Percentiles rank a stretch among this genome's conserved stretches.
Evolutionary conservation across 225 moss, liverwort and hornwort genomes (phyloP).

Genomic region (Physcomitrellopsis africana): DNA sequence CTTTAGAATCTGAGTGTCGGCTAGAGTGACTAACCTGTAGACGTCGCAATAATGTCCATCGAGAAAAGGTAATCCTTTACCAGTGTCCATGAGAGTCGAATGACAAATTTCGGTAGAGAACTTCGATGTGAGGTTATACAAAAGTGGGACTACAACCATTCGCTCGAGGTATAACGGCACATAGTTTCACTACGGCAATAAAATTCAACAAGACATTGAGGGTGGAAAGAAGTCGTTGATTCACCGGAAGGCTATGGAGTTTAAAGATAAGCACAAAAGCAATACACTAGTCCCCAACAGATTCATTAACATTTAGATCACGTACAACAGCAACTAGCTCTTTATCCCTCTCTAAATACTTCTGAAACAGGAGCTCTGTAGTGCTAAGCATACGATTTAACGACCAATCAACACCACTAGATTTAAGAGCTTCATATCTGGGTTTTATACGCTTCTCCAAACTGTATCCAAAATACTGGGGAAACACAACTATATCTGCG

Average conservation of each 20-base stretch:
- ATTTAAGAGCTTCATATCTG: constrained; percentile 42
- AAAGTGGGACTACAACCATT: too few relatives aligned
- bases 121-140: too few relatives aligned
- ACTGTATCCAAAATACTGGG: constrained; percentile 77
- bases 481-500: constrained; percentile 61
- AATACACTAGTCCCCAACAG: constrained; percentile 25
- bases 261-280: not conserved
- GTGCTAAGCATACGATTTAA: constrained; percentile 68
- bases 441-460: constrained; percentile 66
- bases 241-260: not conserved
- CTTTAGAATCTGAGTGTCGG: too few relatives aligned
- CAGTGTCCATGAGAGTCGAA: too few relatives aligned
- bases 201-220: not conserved
- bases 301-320: constrained; percentile 26
- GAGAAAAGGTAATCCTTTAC: too few relatives aligned
- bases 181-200: not conserved
- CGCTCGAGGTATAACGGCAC: not conserved
- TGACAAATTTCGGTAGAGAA: too few relatives aligned
- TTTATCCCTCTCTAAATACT: constrained; percentile 45
- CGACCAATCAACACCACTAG: constrained; percentile 46
- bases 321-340: constrained; percentile 22
- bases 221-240: not conserved
- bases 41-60: too few relatives aligned
- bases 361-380: constrained; percentile 47
- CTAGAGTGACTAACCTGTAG: too few relatives aligned